Evolutionary conservation across 495 filamentous ascomycete species (phyloP).

Genomic region (Penicillium herquei): DNA sequence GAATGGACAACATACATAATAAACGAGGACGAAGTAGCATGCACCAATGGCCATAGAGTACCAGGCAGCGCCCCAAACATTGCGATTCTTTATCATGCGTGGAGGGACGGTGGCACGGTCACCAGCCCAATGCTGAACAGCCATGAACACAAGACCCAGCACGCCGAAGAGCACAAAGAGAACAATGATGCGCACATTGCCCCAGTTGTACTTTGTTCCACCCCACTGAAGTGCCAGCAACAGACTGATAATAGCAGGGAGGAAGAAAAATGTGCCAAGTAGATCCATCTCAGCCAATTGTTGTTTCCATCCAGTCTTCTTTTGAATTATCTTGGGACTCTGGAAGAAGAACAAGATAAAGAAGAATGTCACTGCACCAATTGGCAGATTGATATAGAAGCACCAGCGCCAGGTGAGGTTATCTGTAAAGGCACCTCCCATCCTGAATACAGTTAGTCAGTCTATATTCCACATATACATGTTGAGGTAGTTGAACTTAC

Average conservation of each 20-base stretch:
- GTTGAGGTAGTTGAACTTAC: constrained; percentile 12
- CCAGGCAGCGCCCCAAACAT: constrained; percentile 53
- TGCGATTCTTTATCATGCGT: constrained; percentile 70
- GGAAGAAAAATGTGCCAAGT: constrained; percentile 62
- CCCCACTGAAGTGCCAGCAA: constrained; percentile 87
- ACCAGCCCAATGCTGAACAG: constrained; percentile 62
- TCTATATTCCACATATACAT: neutral
- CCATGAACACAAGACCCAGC: constrained; percentile 60
- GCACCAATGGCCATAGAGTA: constrained; percentile 58
- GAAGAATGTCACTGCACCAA: constrained; percentile 63
- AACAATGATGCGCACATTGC: constrained; percentile 61
- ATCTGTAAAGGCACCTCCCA: constrained; percentile 62
- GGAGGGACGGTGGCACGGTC: constrained; percentile 77
- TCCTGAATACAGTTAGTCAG: constrained; percentile 7
- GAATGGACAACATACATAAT: constrained; percentile 35
- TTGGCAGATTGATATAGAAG: constrained; percentile 64
- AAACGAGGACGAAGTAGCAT: constrained; percentile 66
- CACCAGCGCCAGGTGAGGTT: constrained; percentile 62
- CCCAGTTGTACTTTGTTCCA: constrained; percentile 68
- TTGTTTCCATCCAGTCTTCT: constrained; percentile 36
- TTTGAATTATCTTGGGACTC: constrained; percentile 47
- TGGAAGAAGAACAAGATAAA: constrained; percentile 62
- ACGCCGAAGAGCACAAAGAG: constrained; percentile 71
- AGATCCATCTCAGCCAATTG: constrained; percentile 63
- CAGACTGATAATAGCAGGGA: constrained; percentile 69